Percentiles rank a stretch among this genome's conserved stretches.
Conservation (phyloP, 345 rosid species). For the Rhodamnia argentea region DNA sequence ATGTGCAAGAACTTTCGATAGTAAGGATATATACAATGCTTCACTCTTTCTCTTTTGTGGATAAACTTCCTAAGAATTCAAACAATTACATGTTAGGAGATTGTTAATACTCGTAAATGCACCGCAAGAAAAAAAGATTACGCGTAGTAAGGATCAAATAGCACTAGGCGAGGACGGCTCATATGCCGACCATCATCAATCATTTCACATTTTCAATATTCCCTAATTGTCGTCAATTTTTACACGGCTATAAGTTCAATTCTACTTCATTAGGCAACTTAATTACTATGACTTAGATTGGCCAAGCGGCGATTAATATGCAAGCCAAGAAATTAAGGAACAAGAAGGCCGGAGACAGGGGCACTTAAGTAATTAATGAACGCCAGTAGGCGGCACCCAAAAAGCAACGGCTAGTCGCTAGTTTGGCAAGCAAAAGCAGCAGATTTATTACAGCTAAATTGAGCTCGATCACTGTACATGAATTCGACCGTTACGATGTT, state of each 20-base stretch:
- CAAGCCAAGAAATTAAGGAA: not conserved
- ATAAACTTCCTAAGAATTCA: not conserved
- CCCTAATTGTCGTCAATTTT: not conserved
- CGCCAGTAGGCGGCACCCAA: not conserved
- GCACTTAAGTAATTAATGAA: not conserved
- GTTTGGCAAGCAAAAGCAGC: not conserved
- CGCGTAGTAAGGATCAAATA: fast-evolving
- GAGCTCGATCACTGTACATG: not conserved
- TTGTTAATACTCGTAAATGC: fast-evolving
- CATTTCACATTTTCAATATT: not conserved
- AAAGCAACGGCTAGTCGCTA: not conserved
- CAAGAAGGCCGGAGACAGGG: not conserved
- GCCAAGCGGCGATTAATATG: not conserved
- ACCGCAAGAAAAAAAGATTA: not conserved
- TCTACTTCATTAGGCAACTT: not conserved
- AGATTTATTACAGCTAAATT: not conserved
- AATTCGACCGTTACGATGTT: not conserved
- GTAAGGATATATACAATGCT: not conserved
- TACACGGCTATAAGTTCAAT: not conserved
- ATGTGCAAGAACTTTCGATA: not conserved
- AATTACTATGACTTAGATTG: not conserved
- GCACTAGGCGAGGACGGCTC: not conserved
- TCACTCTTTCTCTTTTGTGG: not conserved
- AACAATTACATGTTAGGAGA: not conserved
- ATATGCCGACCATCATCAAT: fast-evolving